Conservation (phyloP, 169 alveolate species). For the Plasmodium reichenowi region DNA sequence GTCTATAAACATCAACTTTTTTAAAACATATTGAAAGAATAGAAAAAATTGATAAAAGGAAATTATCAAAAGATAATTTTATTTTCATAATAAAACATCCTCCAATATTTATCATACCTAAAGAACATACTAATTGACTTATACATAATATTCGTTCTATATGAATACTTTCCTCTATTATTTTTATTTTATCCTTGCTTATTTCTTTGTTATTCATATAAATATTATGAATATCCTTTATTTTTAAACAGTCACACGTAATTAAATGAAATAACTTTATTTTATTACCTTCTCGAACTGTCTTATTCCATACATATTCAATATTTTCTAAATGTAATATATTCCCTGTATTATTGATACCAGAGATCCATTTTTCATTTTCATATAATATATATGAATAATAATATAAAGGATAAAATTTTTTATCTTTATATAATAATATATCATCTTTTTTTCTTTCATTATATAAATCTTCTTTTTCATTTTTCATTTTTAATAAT, state of each 20-base stretch:
- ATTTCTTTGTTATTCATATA: slow-evolving; percentile 3
- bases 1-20: slow-evolving; percentile 70
- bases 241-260: slow-evolving; percentile 54
- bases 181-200: neutral
- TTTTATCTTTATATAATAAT: slow-evolving; percentile 14
- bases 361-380: slow-evolving; percentile 67
- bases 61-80: slow-evolving; percentile 56
- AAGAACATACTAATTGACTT: slow-evolving; percentile 60
- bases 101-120: slow-evolving; percentile 75
- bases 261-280: slow-evolving; percentile 64
- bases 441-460: neutral
- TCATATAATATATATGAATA: slow-evolving; percentile 43
- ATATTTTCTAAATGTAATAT: slow-evolving; percentile 49
- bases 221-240: slow-evolving; percentile 14
- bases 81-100: slow-evolving; percentile 69
- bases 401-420: slow-evolving; percentile 47
- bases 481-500: neutral
- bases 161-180: slow-evolving; percentile 3
- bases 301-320: slow-evolving; percentile 61
- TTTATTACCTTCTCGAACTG: slow-evolving; percentile 67
- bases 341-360: slow-evolving; percentile 63
- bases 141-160: slow-evolving; percentile 25
- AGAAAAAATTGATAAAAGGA: slow-evolving; percentile 52
- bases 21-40: slow-evolving; percentile 70
- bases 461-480: neutral